Evolutionary conservation across 805 yeast species (phyloP), one percentile per base, ranked within the genome.

Genomic region (Kuraishia floccosa): DNA sequence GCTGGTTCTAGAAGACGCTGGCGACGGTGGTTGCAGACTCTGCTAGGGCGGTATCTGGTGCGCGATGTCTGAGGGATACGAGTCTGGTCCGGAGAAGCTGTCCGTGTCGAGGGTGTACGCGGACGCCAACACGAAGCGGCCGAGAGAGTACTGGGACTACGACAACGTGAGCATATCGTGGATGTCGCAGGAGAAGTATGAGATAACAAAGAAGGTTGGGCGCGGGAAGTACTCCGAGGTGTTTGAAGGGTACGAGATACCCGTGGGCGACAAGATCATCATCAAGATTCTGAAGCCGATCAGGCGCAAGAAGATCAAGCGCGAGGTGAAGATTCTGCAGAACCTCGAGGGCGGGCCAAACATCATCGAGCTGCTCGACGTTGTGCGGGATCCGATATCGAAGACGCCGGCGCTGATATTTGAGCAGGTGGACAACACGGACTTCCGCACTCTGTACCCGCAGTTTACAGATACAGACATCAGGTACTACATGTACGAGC

Each of bases 151-250:
- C 54, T 85, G 93, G 87, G 94, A 85, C 53, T 84, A 84, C 49
- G 94, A 82, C 41, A 76, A 75, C 39, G 60, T 67, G 22, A 58
- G 64, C 9, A 66, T 77, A 20, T 65, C 65, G 26, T 77, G 83
- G 83, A 77, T 81, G 2, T 48, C 62, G 5, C 67, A 68, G 33
- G 38, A 39, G 3, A 43, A 46, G 26, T 57, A 66, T 52, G 96
- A 87, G 52, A 80, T 87, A 37, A 70, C 81, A 32, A 66, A 68
- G 39, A 84, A 86, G 55, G 78, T 87, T 13, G 96, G 96, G 10
- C 69, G 95, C 35, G 96, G 96, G 17, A 87, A 84, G 59, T 87
- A 86, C 56, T 79, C 93, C n/a, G 96, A 87, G 54, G 96, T 87
- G 19, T 87, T 87, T 51, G 80, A 76, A 50, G 96, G 95, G 18